Conservation (phyloP, 2,329 filamentous ascomycete genomes). For the Ophiostoma triangulosporum region DNA sequence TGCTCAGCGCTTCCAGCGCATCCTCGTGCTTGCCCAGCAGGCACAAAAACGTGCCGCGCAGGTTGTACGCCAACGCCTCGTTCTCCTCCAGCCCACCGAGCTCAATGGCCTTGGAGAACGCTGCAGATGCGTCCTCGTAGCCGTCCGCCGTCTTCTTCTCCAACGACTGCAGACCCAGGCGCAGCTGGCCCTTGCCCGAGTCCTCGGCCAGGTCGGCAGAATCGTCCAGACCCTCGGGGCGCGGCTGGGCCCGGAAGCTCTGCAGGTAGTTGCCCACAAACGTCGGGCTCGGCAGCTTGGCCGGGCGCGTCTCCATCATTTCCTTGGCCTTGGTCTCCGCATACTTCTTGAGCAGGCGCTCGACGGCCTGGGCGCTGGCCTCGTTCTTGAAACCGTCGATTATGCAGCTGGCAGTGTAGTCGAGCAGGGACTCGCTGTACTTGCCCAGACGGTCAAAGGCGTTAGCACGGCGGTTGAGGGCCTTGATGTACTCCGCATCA, state of each 20-base stretch:
- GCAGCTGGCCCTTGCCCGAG: constrained; percentile 73
- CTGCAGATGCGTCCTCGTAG: constrained; percentile 74
- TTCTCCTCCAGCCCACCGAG: constrained; percentile 65
- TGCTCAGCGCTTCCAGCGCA: constrained; percentile 75
- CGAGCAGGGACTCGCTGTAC: constrained; percentile 87
- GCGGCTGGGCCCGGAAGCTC: constrained; percentile 78
- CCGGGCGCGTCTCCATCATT: constrained; percentile 72
- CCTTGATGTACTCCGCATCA: constrained; percentile 94
- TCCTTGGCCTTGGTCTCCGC: constrained; percentile 87
- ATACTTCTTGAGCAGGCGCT: constrained; percentile 90
- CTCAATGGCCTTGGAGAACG: constrained; percentile 82
- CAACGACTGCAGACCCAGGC: constrained; percentile 69
- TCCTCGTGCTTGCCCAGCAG: constrained; percentile 75
- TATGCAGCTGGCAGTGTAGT: constrained; percentile 98
- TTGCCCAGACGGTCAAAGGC: constrained; percentile 88
- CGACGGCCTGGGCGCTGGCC: constrained; percentile 73
- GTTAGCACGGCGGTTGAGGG: constrained; percentile 87
- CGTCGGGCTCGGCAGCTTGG: constrained; percentile 85
- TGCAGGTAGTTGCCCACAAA: constrained; percentile 98
- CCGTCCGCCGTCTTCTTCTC: constrained; percentile 78
- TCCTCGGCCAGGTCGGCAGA: constrained; percentile 62
- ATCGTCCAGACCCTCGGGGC: constrained; percentile 73
- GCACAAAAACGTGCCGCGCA: constrained; percentile 92
- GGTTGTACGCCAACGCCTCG: constrained; percentile 88
- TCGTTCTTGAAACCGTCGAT: constrained; percentile 96